Conservation (phyloP, 2,329 filamentous ascomycete genomes). For the Westerdykella aurantiaca region DNA sequence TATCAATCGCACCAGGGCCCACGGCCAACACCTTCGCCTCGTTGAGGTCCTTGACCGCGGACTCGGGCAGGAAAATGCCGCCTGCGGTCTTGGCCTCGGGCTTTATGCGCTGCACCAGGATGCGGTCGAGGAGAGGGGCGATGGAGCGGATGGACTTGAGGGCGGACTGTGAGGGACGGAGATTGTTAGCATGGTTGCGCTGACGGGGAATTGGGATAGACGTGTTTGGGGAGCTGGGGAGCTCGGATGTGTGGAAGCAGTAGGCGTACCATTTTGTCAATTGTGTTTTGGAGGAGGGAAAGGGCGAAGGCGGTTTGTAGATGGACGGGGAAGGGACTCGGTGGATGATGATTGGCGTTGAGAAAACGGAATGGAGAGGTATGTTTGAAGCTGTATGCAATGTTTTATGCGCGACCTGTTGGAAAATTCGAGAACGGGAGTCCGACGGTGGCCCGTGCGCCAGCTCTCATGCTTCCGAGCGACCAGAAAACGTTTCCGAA, state of each 20-base stretch:
- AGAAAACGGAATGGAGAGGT: not conserved
- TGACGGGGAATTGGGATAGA: slow-evolving; percentile 1
- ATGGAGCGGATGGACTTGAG: slow-evolving; percentile 95
- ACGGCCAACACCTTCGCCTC: slow-evolving; percentile 95
- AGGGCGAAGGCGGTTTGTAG: slow-evolving; percentile 1
- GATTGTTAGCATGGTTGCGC: not conserved
- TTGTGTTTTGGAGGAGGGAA: slow-evolving; percentile 1
- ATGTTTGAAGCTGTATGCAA: slow-evolving; percentile 1
- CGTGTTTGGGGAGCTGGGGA: not conserved
- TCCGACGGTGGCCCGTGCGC: slow-evolving; percentile 11
- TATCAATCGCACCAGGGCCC: slow-evolving; percentile 80
- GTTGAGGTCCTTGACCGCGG: slow-evolving; percentile 94
- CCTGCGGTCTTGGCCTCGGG: slow-evolving; percentile 92
- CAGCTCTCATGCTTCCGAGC: not conserved
- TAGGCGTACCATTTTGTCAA: slow-evolving; percentile 10
- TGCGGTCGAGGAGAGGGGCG: slow-evolving; percentile 91
- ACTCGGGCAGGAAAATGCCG: slow-evolving; percentile 97
- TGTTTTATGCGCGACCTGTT: slow-evolving; percentile 4
- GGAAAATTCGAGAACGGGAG: slow-evolving; percentile 18
- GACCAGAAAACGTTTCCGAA: not conserved
- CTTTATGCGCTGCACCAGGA: slow-evolving; percentile 96
- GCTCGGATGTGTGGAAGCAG: too few relatives aligned
- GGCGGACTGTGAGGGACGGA: slow-evolving; percentile 41
- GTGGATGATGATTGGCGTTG: slow-evolving; percentile 1
- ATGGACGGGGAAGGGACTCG: not conserved